Base-by-base conservation (phyloP, 73 alveolate species). In the Symbiodinium pilosum region DNA sequence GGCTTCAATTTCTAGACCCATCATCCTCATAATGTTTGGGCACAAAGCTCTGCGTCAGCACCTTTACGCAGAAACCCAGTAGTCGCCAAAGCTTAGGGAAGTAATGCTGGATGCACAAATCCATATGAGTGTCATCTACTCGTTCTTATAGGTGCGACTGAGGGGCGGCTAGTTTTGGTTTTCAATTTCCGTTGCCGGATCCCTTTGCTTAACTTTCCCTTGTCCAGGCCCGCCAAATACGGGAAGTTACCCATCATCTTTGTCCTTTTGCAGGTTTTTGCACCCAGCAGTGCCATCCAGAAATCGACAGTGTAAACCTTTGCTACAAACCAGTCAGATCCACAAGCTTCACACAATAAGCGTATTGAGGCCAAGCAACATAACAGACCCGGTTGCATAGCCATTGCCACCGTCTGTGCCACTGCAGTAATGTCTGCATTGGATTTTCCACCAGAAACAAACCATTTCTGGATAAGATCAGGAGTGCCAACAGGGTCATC, bases 341-440 rank as follows among this genome's bases (percentile, higher is more conserved):
- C n/a, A n/a, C n/a, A n/a, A n/a, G n/a, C n/a, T n/a, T n/a, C n/a
- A n/a, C n/a, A n/a, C n/a, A n/a, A n/a, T n/a, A n/a, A n/a, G n/a
- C n/a, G n/a, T n/a, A n/a, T n/a, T n/a, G n/a, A 12, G 11, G 28
- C 92, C 71, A 8, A 84, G 93, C n/a, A 20, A 28, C 77, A 44
- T 51, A 84, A 8, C 75, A 84, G 26, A 84, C 44, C 4, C 93
- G 73, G 43, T 84, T 84, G 77, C 36, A 12, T 6, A 84, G 44
- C 75, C 9, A 84, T 30, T 84, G 93, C 93, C 93, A 84, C 21
- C 93, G 73, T 44, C 30, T 26, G 28, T 84, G 93, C 77, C 42
- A 6, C 34, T 28, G 9, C 32, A 84, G 71, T 7, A 84, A 43
- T 20, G 93, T 43, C 28, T 84, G 93, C 4, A 47, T 44, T 21